Percentiles rank a stretch among this genome's conserved stretches.
Evolutionary conservation across 2,329 filamentous ascomycete species (phyloP).

Genomic region (Calonectria fujianensis): DNA sequence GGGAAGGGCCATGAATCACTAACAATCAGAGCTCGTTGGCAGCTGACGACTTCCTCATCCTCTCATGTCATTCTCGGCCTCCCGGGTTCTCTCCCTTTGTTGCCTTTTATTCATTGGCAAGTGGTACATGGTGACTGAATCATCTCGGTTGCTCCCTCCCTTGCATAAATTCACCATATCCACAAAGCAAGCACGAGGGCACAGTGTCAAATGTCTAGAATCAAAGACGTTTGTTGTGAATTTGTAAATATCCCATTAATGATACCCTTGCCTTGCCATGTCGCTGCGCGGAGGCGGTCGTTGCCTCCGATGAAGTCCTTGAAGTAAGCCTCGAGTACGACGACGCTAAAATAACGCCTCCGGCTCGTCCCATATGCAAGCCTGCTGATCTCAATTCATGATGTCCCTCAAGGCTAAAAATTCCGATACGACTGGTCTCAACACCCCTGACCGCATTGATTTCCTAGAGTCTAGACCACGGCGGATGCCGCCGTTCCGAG

Average conservation of each 20-base stretch:
- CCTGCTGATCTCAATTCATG: slow-evolving; percentile 29
- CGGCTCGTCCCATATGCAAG: slow-evolving; percentile 12
- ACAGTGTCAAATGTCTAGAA: not conserved
- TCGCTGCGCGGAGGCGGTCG: slow-evolving; percentile 6
- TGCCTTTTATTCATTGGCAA: not conserved
- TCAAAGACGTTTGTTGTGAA: not conserved
- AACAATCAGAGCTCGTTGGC: not conserved
- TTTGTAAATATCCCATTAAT: slow-evolving; percentile 12
- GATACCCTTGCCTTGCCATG: not conserved
- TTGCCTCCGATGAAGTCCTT: not conserved
- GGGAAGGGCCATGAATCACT: slow-evolving; percentile 8
- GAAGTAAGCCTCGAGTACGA: slow-evolving; percentile 1
- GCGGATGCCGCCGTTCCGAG: slow-evolving; percentile 2
- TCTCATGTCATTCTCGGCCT: too few relatives aligned
- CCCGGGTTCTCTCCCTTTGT: not conserved
- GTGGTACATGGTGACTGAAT: not conserved
- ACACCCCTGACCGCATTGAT: not conserved
- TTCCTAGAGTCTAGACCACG: slow-evolving; percentile 4
- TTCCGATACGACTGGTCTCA: slow-evolving; percentile 15
- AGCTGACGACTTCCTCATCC: not conserved
- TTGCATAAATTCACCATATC: not conserved
- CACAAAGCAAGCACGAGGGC: not conserved
- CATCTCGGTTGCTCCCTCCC: slow-evolving; percentile 3
- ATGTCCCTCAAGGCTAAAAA: slow-evolving; percentile 27
- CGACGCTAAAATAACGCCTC: slow-evolving; percentile 7